These are phyloP conservation scores for Phytophthora melonis DNA, from an alignment of 352 stramenopile genomes.

Conservation along the genomic window DNA sequence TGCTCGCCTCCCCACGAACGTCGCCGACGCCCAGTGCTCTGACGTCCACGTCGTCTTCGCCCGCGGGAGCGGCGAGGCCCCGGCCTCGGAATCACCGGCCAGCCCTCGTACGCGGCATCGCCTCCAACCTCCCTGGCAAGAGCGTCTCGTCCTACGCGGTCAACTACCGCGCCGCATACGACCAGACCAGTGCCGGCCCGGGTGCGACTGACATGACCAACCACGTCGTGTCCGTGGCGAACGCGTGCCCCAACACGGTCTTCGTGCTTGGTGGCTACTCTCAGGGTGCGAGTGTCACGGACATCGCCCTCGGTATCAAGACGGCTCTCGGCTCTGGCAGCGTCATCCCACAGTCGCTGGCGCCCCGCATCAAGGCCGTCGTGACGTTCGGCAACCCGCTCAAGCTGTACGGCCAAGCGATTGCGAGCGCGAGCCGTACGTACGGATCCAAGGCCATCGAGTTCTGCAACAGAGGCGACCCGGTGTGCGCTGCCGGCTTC, in stretches of 20 bases:
- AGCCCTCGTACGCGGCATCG: conserved; percentile 44
- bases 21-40: conserved; percentile 25
- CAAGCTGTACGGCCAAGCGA: conserved; percentile 35
- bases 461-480: conserved; percentile 43
- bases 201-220: conserved; percentile 40
- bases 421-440: conserved; percentile 28
- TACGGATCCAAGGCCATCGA: conserved; percentile 43
- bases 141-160: conserved; percentile 49
- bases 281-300: conserved; percentile 43
- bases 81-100: conserved; percentile 39
- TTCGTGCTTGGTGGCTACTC: conserved; percentile 47
- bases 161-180: conserved; percentile 33
- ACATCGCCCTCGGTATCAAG: conserved; percentile 43
- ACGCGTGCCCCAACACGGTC: conserved; percentile 38
- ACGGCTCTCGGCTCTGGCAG: conserved; percentile 31
- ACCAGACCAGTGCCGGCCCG: conserved; percentile 26
- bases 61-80: conserved; percentile 40
- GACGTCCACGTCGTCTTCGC: conserved; percentile 45
- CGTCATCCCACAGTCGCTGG: conserved; percentile 32
- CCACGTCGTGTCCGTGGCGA: conserved; percentile 33
- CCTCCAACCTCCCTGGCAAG: conserved; percentile 36
- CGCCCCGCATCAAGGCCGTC: conserved; percentile 31
- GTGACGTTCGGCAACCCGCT: conserved; percentile 50
- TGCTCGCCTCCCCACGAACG: neutral
- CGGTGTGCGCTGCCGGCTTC: conserved; percentile 38